A percentile compares a stretch with the other conserved stretches of the same genome.
Evolutionary conservation across 2,329 filamentous ascomycete genomes (phyloP).

Genomic region (Sporothrix phasma): DNA sequence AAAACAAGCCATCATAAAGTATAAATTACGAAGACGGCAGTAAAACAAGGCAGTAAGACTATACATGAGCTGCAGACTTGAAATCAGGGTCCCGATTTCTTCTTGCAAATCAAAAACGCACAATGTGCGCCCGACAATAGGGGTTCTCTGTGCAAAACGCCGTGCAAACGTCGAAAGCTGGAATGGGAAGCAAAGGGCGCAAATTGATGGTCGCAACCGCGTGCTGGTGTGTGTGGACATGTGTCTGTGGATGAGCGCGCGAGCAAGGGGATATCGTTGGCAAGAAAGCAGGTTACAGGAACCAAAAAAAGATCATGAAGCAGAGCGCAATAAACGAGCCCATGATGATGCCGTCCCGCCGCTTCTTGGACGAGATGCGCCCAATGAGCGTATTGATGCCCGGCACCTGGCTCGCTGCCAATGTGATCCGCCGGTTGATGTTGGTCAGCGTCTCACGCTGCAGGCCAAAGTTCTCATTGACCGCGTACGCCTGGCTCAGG

Average conservation of each 20-base stretch:
- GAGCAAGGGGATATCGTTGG: neutral
- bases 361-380: constrained; percentile 88
- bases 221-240: neutral
- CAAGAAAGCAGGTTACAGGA: constrained; percentile 39
- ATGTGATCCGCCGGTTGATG: constrained; percentile 83
- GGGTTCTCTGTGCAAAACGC: neutral
- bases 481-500: constrained; percentile 88
- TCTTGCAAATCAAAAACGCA: neutral
- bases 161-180: neutral
- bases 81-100: neutral
- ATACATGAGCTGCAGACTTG: neutral
- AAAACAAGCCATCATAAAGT: neutral
- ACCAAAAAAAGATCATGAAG: constrained; percentile 76
- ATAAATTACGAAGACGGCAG: neutral
- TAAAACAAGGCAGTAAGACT: neutral
- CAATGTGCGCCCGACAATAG: neutral
- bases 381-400: constrained; percentile 87
- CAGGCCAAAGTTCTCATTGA: constrained; percentile 80
- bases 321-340: constrained; percentile 86
- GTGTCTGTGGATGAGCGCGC: neutral
- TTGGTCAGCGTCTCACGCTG: constrained; percentile 82
- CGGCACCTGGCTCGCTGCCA: constrained; percentile 82
- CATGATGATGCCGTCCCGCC: constrained; percentile 89
- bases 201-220: neutral
- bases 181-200: neutral